A percentile compares a stretch with the other conserved stretches of the same genome.
Evolutionary conservation across 2,329 filamentous ascomycete species (phyloP).

Genomic region (Mollisiaceae sp.): DNA sequence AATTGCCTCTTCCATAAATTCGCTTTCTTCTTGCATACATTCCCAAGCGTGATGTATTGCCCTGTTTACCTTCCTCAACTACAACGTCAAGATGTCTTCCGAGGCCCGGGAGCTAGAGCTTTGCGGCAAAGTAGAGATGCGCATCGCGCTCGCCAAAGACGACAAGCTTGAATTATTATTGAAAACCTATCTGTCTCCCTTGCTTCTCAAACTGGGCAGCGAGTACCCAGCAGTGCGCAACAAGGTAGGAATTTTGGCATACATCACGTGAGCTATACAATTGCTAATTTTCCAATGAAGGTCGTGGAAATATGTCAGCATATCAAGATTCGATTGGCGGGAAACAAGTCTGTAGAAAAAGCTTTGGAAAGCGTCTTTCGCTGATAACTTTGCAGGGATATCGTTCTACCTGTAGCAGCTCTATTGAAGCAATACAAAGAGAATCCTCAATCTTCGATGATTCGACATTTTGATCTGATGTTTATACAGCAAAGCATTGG

Average conservation of each 20-base stretch:
- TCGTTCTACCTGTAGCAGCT: slow-evolving; percentile 82
- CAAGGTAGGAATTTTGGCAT: slow-evolving; percentile 57
- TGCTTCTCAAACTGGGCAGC: slow-evolving; percentile 86
- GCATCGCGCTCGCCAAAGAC: slow-evolving; percentile 76
- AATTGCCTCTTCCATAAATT: slow-evolving; percentile 7
- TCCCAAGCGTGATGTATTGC: background rate
- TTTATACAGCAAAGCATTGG: slow-evolving; percentile 87
- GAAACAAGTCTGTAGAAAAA: slow-evolving; percentile 40
- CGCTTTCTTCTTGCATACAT: slow-evolving; percentile 8
- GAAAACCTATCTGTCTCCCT: slow-evolving; percentile 76
- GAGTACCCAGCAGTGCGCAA: slow-evolving; percentile 79
- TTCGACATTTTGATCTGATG: slow-evolving; percentile 86
- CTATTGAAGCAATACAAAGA: slow-evolving; percentile 91
- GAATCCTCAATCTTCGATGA: slow-evolving; percentile 66
- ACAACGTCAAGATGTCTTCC: slow-evolving; percentile 27
- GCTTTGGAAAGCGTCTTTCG: background rate
- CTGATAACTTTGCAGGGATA: slow-evolving; percentile 43
- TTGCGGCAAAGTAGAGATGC: slow-evolving; percentile 82
- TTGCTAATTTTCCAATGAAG: slow-evolving; percentile 39
- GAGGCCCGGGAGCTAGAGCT: slow-evolving; percentile 70
- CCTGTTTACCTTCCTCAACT: background rate
- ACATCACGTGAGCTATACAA: slow-evolving; percentile 8
- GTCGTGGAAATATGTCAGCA: slow-evolving; percentile 75
- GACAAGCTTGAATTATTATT: slow-evolving; percentile 80
- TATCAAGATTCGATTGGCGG: slow-evolving; percentile 61